These are phyloP conservation scores for Hypericum androsaemum DNA, from an alignment of 345 rosid species.

Conservation along the genomic window DNA sequence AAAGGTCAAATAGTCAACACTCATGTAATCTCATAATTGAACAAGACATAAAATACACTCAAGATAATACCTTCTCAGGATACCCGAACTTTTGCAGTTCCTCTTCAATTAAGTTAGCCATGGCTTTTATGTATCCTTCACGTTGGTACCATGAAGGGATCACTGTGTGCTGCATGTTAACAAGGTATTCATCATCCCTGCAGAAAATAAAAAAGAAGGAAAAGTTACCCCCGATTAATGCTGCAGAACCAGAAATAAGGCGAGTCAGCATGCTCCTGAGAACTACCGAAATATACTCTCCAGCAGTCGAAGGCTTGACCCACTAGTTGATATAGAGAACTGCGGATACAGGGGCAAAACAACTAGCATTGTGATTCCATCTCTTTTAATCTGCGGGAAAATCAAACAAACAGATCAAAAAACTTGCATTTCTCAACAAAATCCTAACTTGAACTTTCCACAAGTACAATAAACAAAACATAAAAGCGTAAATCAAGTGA, in stretches of 20 bases:
- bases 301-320: constrained; percentile 94
- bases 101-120: constrained; percentile 70
- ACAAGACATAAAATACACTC: too few relatives aligned
- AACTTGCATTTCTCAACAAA: not conserved
- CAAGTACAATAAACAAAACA: not conserved
- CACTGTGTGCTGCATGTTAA: constrained; percentile 96
- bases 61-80: constrained; percentile 75
- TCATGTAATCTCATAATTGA: constrained; percentile 2
- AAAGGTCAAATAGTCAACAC: too few relatives aligned
- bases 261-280: constrained; percentile 3
- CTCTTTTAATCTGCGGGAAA: constrained; percentile 62
- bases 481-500: too few relatives aligned
- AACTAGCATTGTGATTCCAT: constrained; percentile 84
- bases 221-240: too few relatives aligned
- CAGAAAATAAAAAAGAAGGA: constrained; percentile 14
- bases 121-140: constrained; percentile 86
- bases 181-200: constrained; percentile 97
- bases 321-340: constrained; percentile 96
- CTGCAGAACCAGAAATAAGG: not conserved
- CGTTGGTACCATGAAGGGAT: constrained; percentile 99
- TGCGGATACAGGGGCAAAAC: constrained; percentile 99
- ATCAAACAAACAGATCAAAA: not conserved
- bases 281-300: constrained; percentile 82
- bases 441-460: not conserved
- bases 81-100: constrained; percentile 56